A percentile compares a stretch with the other conserved stretches of the same genome.
Conservation (phyloP, 2,329 filamentous ascomycete species). For the Madurella fahalii region DNA sequence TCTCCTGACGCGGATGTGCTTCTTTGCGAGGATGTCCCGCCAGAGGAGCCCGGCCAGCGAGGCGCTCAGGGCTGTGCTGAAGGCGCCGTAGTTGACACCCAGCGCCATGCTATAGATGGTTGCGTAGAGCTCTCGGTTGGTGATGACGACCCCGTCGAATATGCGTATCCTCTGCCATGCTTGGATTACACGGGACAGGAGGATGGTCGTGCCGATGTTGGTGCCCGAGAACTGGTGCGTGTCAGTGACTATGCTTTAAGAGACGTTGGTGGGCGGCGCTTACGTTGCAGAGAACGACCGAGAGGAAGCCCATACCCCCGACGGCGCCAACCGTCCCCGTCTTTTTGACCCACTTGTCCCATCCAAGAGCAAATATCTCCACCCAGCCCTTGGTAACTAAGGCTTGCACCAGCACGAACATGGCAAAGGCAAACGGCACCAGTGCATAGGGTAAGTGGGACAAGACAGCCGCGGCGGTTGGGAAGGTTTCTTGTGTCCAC, state of each 20-base stretch:
- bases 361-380: conserved; percentile 66
- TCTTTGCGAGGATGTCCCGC: conserved; percentile 65
- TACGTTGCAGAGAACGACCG: conserved; percentile 68
- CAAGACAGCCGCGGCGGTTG: conserved; percentile 62
- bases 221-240: conserved; percentile 65
- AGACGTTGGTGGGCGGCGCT: conserved; percentile 33
- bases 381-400: conserved; percentile 73
- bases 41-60: conserved; percentile 68
- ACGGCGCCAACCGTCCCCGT: conserved; percentile 66
- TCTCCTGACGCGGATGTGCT: conserved; percentile 61
- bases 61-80: conserved; percentile 67
- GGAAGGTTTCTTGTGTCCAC: conserved; percentile 69
- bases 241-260: neutral
- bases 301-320: conserved; percentile 69
- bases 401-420: conserved; percentile 71
- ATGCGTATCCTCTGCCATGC: conserved; percentile 60
- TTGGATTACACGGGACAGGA: conserved; percentile 67
- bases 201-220: conserved; percentile 72
- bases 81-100: conserved; percentile 71
- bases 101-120: conserved; percentile 72
- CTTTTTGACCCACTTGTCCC: conserved; percentile 67
- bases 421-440: conserved; percentile 66
- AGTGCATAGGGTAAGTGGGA: conserved; percentile 63
- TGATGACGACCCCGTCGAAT: conserved; percentile 45
- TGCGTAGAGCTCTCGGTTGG: conserved; percentile 65